A percentile compares a stretch with the other conserved stretches of the same genome.
phyloP scores from a whole-genome alignment of 768 basidiomycete genomes.

The Leccinellum luteum region DNA sequence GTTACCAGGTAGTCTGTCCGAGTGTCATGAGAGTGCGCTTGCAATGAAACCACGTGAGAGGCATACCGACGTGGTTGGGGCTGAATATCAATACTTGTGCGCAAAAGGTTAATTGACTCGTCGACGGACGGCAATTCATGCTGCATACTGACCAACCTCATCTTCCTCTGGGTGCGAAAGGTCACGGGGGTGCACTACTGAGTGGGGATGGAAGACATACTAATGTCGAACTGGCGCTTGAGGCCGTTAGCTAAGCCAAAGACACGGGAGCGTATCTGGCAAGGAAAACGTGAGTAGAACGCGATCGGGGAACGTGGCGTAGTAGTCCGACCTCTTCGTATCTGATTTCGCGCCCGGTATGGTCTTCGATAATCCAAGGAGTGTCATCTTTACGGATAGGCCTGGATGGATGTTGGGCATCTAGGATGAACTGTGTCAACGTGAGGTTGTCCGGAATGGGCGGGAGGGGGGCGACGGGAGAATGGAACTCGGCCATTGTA shows the following conservation, averaged over 20 bases:
- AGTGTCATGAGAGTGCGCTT: background rate
- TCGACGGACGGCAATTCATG: background rate
- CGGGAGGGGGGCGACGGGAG: constrained; percentile 31
- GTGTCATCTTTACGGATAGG: constrained; percentile 22
- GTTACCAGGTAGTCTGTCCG: constrained; percentile 51
- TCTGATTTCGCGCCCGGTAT: constrained; percentile 34
- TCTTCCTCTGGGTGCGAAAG: constrained; percentile 31
- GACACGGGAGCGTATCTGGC: constrained; percentile 35
- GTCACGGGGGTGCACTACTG: background rate
- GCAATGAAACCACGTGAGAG: background rate
- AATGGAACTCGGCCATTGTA: constrained; percentile 29
- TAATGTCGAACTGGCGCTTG: constrained; percentile 31
- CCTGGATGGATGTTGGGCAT: constrained; percentile 31
- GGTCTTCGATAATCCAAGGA: constrained; percentile 44
- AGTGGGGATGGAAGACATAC: constrained; percentile 21
- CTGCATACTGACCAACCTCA: constrained; percentile 36
- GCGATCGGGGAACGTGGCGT: background rate
- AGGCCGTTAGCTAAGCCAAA: constrained; percentile 40
- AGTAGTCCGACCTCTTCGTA: constrained; percentile 35
- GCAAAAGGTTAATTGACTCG: constrained; percentile 4
- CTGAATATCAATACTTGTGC: constrained; percentile 58
- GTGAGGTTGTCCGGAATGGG: constrained; percentile 38
- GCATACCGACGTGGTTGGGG: constrained; percentile 62
- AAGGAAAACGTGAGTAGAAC: background rate
- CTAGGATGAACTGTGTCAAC: constrained; percentile 37